These are phyloP conservation scores for Gamarada debralockiae DNA, from an alignment of 495 filamentous ascomycete genomes.

Conservation along the genomic window DNA sequence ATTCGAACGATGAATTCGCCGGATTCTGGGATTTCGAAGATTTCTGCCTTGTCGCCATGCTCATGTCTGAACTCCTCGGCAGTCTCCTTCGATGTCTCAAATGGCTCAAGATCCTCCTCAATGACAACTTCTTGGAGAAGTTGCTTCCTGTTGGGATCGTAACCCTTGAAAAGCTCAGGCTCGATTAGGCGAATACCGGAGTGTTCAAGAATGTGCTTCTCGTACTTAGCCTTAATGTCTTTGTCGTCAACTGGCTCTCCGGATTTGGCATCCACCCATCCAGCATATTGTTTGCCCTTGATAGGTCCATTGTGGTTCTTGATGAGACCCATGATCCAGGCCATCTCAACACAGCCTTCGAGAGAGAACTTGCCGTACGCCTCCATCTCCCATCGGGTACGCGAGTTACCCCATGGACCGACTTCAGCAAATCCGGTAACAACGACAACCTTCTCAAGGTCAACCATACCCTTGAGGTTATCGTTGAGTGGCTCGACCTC, in stretches of 20 bases:
- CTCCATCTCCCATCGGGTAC: slow-evolving; percentile 99
- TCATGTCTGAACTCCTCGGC: slow-evolving; percentile 96
- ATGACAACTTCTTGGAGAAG: slow-evolving; percentile 96
- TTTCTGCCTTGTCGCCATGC: slow-evolving; percentile 95
- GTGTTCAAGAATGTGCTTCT: slow-evolving; percentile 94
- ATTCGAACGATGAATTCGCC: slow-evolving; percentile 92
- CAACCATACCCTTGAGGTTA: slow-evolving; percentile 93
- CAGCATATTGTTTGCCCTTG: slow-evolving; percentile 94
- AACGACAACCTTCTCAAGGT: slow-evolving; percentile 95
- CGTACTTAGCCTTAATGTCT: slow-evolving; percentile 94
- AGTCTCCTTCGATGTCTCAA: slow-evolving; percentile 95
- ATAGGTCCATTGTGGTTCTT: slow-evolving; percentile 98
- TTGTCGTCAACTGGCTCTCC: slow-evolving; percentile 97
- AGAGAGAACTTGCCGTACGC: slow-evolving; percentile 94
- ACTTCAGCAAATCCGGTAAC: slow-evolving; percentile 96
- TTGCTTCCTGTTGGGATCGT: slow-evolving; percentile 98
- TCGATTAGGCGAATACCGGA: slow-evolving; percentile 97
- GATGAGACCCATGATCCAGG: slow-evolving; percentile 99
- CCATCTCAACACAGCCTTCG: slow-evolving; percentile 98
- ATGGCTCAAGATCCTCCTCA: slow-evolving; percentile 92
- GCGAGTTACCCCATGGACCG: slow-evolving; percentile 96
- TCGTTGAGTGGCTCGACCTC: slow-evolving; percentile 86
- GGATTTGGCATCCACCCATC: slow-evolving; percentile 94
- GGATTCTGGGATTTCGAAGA: slow-evolving; percentile 91
- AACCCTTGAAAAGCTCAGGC: slow-evolving; percentile 93